Conservation (phyloP, 2,329 filamentous ascomycete genomes). For the Exophiala aquamarina region DNA sequence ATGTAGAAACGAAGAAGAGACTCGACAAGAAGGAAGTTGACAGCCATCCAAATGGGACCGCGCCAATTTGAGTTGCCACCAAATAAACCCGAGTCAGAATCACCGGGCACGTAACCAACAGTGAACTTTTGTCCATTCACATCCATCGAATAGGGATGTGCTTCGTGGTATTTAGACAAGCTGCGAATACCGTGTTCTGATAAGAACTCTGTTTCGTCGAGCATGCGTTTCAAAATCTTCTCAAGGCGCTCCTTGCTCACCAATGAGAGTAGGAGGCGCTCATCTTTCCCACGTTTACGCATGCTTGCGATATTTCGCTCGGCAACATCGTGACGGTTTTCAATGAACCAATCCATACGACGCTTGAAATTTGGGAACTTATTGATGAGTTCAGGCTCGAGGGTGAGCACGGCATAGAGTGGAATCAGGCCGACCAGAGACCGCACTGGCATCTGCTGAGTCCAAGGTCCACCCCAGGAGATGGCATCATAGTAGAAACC, state of each 20-base stretch:
- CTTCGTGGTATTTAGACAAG: constrained; percentile 85
- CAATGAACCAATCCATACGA: constrained; percentile 89
- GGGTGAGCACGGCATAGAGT: constrained; percentile 84
- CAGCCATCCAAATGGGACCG: constrained; percentile 91
- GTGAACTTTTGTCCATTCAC: constrained; percentile 88
- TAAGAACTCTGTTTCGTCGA: constrained; percentile 91
- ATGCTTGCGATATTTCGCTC: constrained; percentile 95
- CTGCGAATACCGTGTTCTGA: constrained; percentile 88
- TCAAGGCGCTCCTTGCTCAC: constrained; percentile 91
- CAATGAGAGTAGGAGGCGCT: constrained; percentile 82
- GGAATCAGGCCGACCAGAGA: constrained; percentile 93
- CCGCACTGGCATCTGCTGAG: constrained; percentile 85
- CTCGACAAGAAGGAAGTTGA: constrained; percentile 93
- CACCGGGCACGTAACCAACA: constrained; percentile 88
- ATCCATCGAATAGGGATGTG: constrained; percentile 90
- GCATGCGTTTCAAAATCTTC: constrained; percentile 86
- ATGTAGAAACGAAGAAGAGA: constrained; percentile 94
- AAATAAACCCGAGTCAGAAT: constrained; percentile 92
- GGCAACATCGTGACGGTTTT: constrained; percentile 80
- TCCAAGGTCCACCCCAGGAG: constrained; percentile 90
- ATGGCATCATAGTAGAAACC: constrained; percentile 98
- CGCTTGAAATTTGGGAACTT: constrained; percentile 91
- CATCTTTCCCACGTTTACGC: constrained; percentile 82
- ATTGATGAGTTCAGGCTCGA: constrained; percentile 92
- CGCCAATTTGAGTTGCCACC: constrained; percentile 98